phyloP scores from a whole-genome alignment of 1,284 basidiomycete genomes.

The Calocybe gambosa region DNA sequence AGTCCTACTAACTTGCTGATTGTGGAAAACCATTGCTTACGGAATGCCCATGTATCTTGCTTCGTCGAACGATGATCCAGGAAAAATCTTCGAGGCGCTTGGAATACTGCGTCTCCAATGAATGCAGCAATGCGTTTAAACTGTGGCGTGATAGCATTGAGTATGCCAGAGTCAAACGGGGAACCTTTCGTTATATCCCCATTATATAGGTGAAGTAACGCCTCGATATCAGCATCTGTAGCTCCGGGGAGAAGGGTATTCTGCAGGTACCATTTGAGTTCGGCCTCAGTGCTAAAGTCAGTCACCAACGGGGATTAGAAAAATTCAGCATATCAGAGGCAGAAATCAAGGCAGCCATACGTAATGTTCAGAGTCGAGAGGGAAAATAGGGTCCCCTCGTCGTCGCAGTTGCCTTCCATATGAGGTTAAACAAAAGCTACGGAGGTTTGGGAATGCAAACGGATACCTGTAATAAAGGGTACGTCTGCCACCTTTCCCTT shows the following conservation, averaged over 20 bases:
- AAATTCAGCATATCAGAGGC: not conserved
- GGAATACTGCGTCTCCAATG: conserved; percentile 47
- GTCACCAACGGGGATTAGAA: not conserved
- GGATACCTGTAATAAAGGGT: conserved; percentile 37
- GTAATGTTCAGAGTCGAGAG: conserved; percentile 37
- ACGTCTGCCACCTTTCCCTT: conserved; percentile 38
- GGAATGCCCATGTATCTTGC: conserved; percentile 43
- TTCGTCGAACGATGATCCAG: conserved; percentile 34
- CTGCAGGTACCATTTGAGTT: conserved; percentile 11
- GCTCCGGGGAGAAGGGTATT: conserved; percentile 25
- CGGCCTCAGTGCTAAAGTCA: conserved; percentile 10
- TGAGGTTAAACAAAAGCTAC: not conserved
- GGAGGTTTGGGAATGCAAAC: not conserved
- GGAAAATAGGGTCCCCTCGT: conserved; percentile 48
- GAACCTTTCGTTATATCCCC: conserved; percentile 39
- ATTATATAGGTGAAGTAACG: conserved; percentile 35
- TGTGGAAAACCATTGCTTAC: conserved; percentile 22
- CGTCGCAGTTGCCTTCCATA: conserved; percentile 36
- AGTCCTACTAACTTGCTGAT: too few species aligned
- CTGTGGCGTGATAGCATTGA: conserved; percentile 40
- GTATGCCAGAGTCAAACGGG: conserved; percentile 41
- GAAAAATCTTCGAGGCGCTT: conserved; percentile 46
- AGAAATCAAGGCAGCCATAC: conserved; percentile 16
- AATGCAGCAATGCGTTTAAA: conserved; percentile 50
- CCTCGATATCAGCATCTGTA: conserved; percentile 20